Base-by-base conservation (phyloP, 2,329 filamentous ascomycete genomes). In the Neofusicoccum kwambonambiense region DNA sequence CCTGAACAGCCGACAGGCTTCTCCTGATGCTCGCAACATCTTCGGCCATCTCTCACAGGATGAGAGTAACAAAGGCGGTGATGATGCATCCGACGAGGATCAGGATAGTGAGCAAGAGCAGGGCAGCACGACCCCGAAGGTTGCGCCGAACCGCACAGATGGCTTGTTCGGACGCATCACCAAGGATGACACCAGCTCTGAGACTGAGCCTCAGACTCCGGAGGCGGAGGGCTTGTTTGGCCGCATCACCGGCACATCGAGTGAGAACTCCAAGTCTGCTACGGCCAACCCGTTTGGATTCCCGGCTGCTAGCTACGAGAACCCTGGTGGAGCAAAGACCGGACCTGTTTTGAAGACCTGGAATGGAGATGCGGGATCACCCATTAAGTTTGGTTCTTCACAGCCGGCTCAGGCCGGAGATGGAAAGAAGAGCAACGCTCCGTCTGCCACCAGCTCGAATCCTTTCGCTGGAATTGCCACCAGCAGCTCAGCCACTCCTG, bases 401-500 rank as follows among this genome's bases (percentile, higher is more conserved):
- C 63, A 51, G 54, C 47, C 63, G 5, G 45, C 63, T 35, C 22
- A 35, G n/a, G 52, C 54, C n/a, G 52, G 27, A 11, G 35, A 52
- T 2, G 37, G 15, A 9, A 62, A 62, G 47, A 44, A 42, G 13
- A 47, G 31, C 3, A 17, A 12, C 5, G 27, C 58, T 15, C 27
- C 58, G 7, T 41, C 58, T 19, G 19, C 61, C n/a, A 11, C 61
- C 7, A 35, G 22, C 47, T 45, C 35, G 12, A 73, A 71, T 4
- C 67, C 70, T 13, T 74, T 73, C 4, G 71, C 72, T 4, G 74
- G 71, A n/a, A 22, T 65, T 41, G 31, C 57, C 13, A 42, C 44
- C 12, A 50, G 56, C 19, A 51, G 39, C 31, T 64, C 64, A 17
- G 35, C 63, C 17, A 31, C 47, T 22, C 15, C 22, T 22, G 15